Percentiles rank a stretch among this genome's conserved stretches.
These are phyloP conservation scores for Chalciporus pseudorubinellus DNA, from an alignment of 768 basidiomycete genomes.

Conservation along the genomic window DNA sequence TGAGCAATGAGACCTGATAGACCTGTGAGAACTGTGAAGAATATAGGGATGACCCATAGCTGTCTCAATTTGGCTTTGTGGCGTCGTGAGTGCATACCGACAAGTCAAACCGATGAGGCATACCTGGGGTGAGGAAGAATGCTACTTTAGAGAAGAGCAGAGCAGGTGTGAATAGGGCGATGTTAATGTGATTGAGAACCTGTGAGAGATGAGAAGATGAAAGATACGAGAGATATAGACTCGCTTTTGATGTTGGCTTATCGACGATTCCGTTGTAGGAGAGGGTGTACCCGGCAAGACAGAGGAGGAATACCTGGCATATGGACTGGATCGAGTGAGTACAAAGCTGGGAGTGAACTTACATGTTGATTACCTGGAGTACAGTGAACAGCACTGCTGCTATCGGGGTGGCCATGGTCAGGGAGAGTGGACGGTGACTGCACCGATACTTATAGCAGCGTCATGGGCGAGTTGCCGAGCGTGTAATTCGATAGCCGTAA, in stretches of 20 bases:
- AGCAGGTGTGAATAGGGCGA: conserved; percentile 85
- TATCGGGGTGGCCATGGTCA: neutral
- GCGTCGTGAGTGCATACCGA: neutral
- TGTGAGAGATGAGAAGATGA: conserved; percentile 23
- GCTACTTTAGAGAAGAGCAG: conserved; percentile 94
- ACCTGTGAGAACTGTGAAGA: conserved; percentile 75
- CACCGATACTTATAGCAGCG: no score
- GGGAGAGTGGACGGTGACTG: no score
- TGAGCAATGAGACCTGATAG: conserved; percentile 72
- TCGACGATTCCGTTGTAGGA: conserved; percentile 80
- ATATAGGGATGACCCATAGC: conserved; percentile 82
- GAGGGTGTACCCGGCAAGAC: conserved; percentile 79
- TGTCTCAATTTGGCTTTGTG: conserved; percentile 69
- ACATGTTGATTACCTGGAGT: conserved; percentile 23
- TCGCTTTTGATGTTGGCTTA: conserved; percentile 83
- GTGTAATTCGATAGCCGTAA: no score
- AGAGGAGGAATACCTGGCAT: conserved; percentile 82
- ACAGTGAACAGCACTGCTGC: conserved; percentile 25
- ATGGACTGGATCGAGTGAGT: conserved; percentile 58
- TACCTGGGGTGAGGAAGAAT: conserved; percentile 81
- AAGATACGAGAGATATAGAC: no score
- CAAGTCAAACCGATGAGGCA: conserved; percentile 11
- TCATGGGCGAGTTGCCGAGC: no score
- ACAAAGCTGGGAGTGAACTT: neutral
- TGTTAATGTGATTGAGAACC: conserved; percentile 80